Percentiles rank a stretch among this genome's conserved stretches.
phyloP scores from a whole-genome alignment of 176 grass and related monocot genomes.

The Puya raimondii region DNA sequence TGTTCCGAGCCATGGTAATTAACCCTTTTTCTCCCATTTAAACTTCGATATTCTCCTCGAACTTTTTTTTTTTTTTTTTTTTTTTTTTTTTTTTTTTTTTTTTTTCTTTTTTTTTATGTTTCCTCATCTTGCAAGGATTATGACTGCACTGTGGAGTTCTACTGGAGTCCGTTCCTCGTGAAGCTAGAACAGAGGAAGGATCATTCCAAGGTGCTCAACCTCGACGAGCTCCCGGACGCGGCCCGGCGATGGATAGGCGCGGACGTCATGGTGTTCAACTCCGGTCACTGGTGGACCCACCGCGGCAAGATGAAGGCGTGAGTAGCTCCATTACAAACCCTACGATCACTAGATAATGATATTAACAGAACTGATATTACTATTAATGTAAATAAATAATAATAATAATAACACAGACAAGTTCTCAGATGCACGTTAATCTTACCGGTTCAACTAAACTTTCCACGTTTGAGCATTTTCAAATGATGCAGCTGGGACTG shows the following conservation, averaged over 20 bases:
- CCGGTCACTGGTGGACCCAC: conserved; percentile 69
- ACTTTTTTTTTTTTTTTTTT: no score
- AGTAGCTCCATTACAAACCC: not conserved
- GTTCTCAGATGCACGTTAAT: no score
- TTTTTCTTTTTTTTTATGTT: no score
- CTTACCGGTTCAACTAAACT: no score
- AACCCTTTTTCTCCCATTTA: not conserved
- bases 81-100: no score
- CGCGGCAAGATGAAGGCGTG: conserved; percentile 44
- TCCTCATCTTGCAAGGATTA: conserved; percentile 21
- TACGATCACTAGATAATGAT: not conserved
- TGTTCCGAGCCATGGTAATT: conserved; percentile 50
- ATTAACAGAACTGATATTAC: not conserved
- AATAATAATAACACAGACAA: no score
- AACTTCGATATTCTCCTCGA: not conserved
- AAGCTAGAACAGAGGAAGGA: conserved; percentile 28
- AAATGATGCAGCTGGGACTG: conserved; percentile 32
- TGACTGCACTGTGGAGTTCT: conserved; percentile 47
- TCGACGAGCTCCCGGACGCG: conserved; percentile 31
- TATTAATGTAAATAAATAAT: no score
- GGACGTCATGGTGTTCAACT: conserved; percentile 54
- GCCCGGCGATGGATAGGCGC: conserved; percentile 9
- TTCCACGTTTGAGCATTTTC: no score
- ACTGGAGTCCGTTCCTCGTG: conserved; percentile 58
- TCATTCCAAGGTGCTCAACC: conserved; percentile 28